These are phyloP conservation scores for Pholiota microspora DNA, from an alignment of 768 basidiomycete genomes.

Conservation along the genomic window DNA sequence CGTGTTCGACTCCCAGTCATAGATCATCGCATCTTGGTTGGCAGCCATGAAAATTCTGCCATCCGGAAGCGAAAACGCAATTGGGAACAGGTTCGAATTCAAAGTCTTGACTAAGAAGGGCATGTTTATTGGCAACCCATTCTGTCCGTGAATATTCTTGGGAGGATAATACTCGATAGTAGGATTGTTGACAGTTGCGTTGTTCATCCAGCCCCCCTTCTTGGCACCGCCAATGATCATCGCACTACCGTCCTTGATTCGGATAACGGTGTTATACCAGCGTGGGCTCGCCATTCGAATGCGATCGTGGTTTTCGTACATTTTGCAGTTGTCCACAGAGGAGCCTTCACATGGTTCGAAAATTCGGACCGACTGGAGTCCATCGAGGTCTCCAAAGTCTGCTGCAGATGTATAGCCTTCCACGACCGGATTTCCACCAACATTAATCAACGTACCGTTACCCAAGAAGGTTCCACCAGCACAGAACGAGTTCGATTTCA, in stretches of 20 bases:
- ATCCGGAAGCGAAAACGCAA: slow-evolving; percentile 70
- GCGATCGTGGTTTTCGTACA: slow-evolving; percentile 62
- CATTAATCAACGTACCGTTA: slow-evolving; percentile 76
- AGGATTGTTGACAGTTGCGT: slow-evolving; percentile 76
- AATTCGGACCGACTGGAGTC: slow-evolving; percentile 70
- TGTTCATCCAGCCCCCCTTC: slow-evolving; percentile 87
- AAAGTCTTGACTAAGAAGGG: slow-evolving; percentile 68
- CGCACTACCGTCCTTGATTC: slow-evolving; percentile 74
- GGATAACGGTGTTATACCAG: slow-evolving; percentile 77
- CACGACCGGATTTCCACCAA: slow-evolving; percentile 81
- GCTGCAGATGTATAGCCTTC: slow-evolving; percentile 59
- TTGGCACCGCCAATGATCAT: slow-evolving; percentile 83
- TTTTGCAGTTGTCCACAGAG: slow-evolving; percentile 47
- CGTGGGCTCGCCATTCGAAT: slow-evolving; percentile 75
- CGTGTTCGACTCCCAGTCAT: slow-evolving; percentile 65
- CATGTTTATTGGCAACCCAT: slow-evolving; percentile 64
- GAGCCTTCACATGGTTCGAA: slow-evolving; percentile 63
- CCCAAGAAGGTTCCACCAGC: slow-evolving; percentile 77
- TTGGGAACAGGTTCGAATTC: slow-evolving; percentile 82
- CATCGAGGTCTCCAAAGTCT: slow-evolving; percentile 75
- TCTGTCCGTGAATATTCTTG: slow-evolving; percentile 64
- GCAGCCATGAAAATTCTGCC: slow-evolving; percentile 74
- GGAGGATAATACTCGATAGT: slow-evolving; percentile 83
- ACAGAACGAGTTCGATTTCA: slow-evolving; percentile 84
- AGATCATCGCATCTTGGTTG: slow-evolving; percentile 77